These are phyloP conservation scores for Oryza glumipatula DNA, from an alignment of 176 grass and related monocot genomes.

Conservation along the genomic window DNA sequence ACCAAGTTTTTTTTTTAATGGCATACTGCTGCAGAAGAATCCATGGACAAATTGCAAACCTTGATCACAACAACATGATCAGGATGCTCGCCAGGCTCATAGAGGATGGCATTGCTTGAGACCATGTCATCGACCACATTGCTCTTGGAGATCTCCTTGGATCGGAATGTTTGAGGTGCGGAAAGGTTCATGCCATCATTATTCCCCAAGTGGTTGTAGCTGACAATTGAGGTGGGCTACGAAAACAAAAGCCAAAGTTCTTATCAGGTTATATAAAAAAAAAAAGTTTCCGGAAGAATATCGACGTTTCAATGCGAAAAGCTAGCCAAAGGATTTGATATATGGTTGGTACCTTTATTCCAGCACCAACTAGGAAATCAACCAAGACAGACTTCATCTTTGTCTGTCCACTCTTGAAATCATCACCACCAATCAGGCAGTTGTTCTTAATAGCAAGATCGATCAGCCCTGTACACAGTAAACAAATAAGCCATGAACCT, in stretches of 20 bases:
- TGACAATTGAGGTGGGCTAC: constrained; percentile 95
- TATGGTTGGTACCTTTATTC: constrained; percentile 73
- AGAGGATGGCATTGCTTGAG: constrained; percentile 91
- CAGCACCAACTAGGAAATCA: constrained; percentile 96
- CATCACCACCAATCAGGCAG: constrained; percentile 89
- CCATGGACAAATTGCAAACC: constrained; percentile 41
- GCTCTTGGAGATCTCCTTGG: constrained; percentile 99
- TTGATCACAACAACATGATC: constrained; percentile 97
- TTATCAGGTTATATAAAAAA: not conserved
- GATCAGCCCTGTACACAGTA: constrained; percentile 69
- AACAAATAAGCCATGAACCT: constrained; percentile 26
- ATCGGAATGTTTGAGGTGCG: constrained; percentile 92
- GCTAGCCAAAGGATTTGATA: not conserved
- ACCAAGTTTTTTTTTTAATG: not conserved
- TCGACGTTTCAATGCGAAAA: constrained; percentile 3
- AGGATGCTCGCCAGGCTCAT: constrained; percentile 89
- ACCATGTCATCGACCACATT: constrained; percentile 99
- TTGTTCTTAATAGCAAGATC: constrained; percentile 92
- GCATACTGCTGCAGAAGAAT: not conserved
- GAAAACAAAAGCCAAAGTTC: constrained; percentile 25
- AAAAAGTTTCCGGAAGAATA: not conserved
- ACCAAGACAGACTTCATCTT: constrained; percentile 99
- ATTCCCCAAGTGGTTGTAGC: constrained; percentile 98
- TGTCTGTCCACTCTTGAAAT: constrained; percentile 99
- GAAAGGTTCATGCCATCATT: constrained; percentile 97